Conservation (phyloP, 2,329 filamentous ascomycete genomes). For the Coleophoma crateriformis region DNA sequence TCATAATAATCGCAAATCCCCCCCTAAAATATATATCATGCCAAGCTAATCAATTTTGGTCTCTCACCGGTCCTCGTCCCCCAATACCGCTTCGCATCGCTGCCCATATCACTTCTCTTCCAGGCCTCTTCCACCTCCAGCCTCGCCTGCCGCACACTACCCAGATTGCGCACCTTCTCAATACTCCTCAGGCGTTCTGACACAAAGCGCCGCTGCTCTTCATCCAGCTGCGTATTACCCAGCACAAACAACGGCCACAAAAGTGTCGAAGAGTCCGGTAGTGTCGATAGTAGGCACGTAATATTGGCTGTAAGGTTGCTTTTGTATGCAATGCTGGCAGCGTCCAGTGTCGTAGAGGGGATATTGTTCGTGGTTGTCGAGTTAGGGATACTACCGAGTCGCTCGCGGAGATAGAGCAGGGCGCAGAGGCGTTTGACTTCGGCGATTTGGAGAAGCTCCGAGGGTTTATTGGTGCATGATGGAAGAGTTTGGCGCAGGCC, state of each 20-base stretch:
- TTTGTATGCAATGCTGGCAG: neutral
- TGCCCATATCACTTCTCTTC: neutral
- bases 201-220: neutral
- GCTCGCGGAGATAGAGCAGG: neutral
- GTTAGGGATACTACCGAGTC: neutral
- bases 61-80: too few species aligned
- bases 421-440: neutral
- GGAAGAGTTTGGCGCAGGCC: neutral
- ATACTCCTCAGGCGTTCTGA: neutral
- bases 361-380: neutral
- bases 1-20: too few species aligned
- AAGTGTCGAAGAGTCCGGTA: neutral
- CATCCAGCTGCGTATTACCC: neutral
- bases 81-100: too few species aligned
- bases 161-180: neutral
- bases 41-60: too few species aligned
- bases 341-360: neutral
- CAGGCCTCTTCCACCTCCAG: neutral
- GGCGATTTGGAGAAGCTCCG: neutral
- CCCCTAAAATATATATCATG: too few species aligned
- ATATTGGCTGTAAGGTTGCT: neutral
- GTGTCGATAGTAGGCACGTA: neutral
- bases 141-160: neutral
- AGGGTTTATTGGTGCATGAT: neutral
- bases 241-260: neutral